Evolutionary conservation across 148 eudicot species (phyloP).

Genomic region (Nyssa sinensis): DNA sequence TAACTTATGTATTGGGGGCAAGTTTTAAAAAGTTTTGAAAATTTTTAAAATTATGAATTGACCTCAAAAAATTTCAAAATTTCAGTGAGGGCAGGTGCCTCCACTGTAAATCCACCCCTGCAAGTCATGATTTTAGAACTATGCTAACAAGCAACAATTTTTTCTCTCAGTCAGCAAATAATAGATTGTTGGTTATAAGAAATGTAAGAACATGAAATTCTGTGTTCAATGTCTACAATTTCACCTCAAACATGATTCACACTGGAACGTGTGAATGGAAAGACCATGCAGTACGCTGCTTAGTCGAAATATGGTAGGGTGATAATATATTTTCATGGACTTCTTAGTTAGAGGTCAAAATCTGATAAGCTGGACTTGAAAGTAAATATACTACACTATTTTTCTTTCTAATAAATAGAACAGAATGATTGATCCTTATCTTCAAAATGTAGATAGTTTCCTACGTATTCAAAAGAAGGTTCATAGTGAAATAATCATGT

Average conservation of each 20-base stretch:
- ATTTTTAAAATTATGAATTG: no score
- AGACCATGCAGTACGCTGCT: not conserved
- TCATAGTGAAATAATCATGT: not conserved
- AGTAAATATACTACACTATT: not conserved
- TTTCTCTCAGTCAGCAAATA: not conserved
- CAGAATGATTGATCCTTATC: not conserved
- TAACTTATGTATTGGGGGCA: no score
- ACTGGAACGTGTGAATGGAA: not conserved
- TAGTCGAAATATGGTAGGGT: not conserved
- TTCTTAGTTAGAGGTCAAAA: not conserved
- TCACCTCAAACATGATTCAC: not conserved
- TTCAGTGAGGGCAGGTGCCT: no score
- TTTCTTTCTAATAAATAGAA: not conserved
- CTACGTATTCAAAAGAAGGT: not conserved
- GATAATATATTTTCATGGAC: not conserved
- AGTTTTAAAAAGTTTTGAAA: no score
- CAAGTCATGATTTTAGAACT: no score
- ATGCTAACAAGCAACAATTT: not conserved
- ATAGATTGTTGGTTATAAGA: not conserved
- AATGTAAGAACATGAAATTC: not conserved
- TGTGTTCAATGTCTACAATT: not conserved
- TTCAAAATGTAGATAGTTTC: not conserved
- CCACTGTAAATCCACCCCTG: no score
- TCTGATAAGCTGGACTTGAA: not conserved
- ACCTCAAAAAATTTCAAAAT: no score